Conservation (phyloP, 148 eudicot species). For the Fallopia convolvulus region DNA sequence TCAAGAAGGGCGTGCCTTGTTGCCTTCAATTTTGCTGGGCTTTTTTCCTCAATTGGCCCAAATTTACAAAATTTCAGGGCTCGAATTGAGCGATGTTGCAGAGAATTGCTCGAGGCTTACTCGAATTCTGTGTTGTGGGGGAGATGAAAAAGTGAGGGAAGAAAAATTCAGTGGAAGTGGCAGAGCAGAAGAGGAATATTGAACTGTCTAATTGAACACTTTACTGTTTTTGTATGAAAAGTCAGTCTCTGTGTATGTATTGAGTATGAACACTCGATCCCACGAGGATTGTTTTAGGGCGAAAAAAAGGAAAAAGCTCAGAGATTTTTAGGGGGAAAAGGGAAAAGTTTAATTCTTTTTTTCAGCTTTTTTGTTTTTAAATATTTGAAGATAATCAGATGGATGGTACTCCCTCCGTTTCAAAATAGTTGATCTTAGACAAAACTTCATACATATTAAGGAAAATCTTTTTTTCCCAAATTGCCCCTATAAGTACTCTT, state of each 20-base stretch:
- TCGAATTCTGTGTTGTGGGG: background rate
- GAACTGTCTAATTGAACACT: slow-evolving; percentile 1
- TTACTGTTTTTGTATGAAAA: background rate
- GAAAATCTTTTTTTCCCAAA: too few species aligned
- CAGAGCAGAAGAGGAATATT: background rate
- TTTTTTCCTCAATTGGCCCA: background rate
- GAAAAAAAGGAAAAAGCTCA: background rate
- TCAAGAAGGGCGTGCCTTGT: slow-evolving; percentile 7
- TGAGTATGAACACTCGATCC: slow-evolving; percentile 3
- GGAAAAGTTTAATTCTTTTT: background rate
- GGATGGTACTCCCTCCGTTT: too few species aligned
- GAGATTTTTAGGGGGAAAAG: background rate
- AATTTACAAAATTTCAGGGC: background rate
- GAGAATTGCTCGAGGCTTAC: background rate
- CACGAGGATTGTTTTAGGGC: background rate
- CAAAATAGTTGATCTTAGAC: too few species aligned
- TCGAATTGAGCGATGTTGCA: background rate
- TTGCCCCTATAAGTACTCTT: too few species aligned
- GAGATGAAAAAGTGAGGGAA: background rate
- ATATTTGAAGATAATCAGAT: background rate
- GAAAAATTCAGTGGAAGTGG: background rate
- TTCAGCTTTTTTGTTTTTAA: background rate
- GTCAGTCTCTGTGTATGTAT: background rate
- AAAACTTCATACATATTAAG: too few species aligned
- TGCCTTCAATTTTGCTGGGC: slow-evolving; percentile 3